Percentiles rank a stretch among this genome's conserved stretches.
Conservation (phyloP, 805 yeast genomes). For the Metschnikowia aberdeeniae region DNA sequence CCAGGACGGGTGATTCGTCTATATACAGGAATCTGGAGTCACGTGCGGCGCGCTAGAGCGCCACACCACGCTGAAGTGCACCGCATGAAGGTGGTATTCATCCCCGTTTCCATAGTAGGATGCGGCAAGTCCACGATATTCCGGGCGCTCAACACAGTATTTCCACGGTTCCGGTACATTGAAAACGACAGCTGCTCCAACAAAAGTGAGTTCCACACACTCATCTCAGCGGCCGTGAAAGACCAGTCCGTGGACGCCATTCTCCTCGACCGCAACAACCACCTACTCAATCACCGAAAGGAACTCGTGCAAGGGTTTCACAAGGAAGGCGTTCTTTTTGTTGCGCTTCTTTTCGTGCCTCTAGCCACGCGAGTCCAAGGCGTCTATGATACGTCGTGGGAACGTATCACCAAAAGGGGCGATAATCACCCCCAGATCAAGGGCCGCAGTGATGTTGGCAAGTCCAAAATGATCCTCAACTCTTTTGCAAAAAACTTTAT, state of each 20-base stretch:
- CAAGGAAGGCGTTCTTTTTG: conserved; percentile 43
- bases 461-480: conserved; percentile 60
- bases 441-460: conserved; percentile 42
- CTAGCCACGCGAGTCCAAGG: conserved; percentile 21
- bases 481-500: conserved; percentile 73
- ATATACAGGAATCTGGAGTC: too few species aligned
- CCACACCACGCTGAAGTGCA: background rate
- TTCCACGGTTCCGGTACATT: conserved; percentile 60
- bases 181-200: conserved; percentile 73
- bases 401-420: conserved; percentile 66
- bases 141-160: conserved; percentile 51
- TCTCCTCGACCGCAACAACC: conserved; percentile 81
- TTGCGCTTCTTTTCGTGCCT: conserved; percentile 67
- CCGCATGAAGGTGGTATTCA: conserved; percentile 50
- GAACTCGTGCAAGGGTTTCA: conserved; percentile 56
- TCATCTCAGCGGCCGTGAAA: conserved; percentile 33
- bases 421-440: conserved; percentile 86
- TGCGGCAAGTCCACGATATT: conserved; percentile 92
- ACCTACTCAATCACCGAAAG: conserved; percentile 61
- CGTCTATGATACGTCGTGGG: conserved; percentile 50
- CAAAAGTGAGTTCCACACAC: conserved; percentile 46
- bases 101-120: conserved; percentile 88
- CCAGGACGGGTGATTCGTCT: background rate
- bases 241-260: conserved; percentile 43
- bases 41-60: background rate